Conservation (phyloP, 2,329 filamentous ascomycete species). For the Chaetomiaceae sp. region DNA sequence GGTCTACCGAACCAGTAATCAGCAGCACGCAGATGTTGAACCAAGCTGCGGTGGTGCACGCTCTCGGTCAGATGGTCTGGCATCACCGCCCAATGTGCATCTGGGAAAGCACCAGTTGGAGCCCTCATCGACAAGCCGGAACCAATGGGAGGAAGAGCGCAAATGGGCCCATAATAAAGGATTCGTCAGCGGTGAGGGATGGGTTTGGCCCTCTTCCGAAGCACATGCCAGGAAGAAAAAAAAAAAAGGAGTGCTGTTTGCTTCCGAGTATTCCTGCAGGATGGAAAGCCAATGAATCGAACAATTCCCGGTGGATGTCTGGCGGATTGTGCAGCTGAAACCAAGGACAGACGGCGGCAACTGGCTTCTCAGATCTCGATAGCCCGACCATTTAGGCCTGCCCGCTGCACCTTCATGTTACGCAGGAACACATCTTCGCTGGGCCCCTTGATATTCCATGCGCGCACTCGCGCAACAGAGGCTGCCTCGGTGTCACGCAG, state of each 20-base stretch:
- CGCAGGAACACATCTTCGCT: background rate
- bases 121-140: background rate
- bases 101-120: background rate
- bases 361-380: background rate
- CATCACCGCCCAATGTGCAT: conserved; percentile 6
- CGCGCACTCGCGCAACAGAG: conserved; percentile 7
- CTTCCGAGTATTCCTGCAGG: background rate
- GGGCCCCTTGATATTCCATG: background rate
- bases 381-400: background rate
- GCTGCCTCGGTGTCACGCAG: conserved; percentile 12
- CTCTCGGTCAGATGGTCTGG: conserved; percentile 3
- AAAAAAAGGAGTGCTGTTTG: background rate
- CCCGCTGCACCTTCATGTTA: background rate
- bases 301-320: background rate
- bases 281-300: background rate
- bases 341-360: background rate
- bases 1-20: background rate
- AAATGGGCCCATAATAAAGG: background rate
- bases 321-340: background rate
- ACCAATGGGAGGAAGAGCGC: conserved; percentile 1
- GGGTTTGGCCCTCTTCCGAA: background rate
- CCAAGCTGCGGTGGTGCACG: background rate
- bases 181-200: conserved; percentile 5
- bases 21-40: background rate
- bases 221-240: background rate